Conservation (phyloP, 116 monocot species). For the Phalaenopsis hybrid region DNA sequence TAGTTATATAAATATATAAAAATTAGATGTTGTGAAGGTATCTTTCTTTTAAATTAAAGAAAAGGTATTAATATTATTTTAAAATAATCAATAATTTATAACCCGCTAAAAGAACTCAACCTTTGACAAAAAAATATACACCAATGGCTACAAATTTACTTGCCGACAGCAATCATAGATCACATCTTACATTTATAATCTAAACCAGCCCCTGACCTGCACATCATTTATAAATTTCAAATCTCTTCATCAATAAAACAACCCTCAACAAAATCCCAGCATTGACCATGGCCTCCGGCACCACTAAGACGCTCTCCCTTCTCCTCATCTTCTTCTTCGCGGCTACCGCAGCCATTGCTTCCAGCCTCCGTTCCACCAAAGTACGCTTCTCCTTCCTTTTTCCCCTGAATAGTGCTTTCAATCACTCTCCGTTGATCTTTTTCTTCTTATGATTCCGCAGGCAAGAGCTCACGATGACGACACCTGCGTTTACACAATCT, state of each 20-base stretch:
- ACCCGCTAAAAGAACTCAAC: no score
- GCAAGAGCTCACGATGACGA: neutral
- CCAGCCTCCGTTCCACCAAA: neutral
- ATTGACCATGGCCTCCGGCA: slow-evolving; percentile 3
- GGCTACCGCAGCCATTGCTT: neutral
- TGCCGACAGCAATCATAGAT: no score
- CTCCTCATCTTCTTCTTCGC: slow-evolving; percentile 6
- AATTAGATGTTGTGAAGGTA: no score
- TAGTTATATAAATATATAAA: no score
- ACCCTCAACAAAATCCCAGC: neutral
- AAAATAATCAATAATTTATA: no score
- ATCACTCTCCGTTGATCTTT: neutral
- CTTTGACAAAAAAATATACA: no score
- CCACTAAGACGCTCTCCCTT: neutral
- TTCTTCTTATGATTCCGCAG: neutral
- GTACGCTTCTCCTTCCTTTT: neutral
- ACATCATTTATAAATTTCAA: neutral
- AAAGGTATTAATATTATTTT: no score
- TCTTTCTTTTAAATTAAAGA: no score
- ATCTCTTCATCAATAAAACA: neutral
- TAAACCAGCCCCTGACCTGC: no score
- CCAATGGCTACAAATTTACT: no score
- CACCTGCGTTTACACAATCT: slow-evolving; percentile 48
- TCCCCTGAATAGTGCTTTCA: neutral
- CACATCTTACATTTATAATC: no score